Evolutionary conservation across 1,284 basidiomycete species (phyloP), one percentile per base, ranked within the genome.

Genomic region (Erythrobasidium hasegawianum): DNA sequence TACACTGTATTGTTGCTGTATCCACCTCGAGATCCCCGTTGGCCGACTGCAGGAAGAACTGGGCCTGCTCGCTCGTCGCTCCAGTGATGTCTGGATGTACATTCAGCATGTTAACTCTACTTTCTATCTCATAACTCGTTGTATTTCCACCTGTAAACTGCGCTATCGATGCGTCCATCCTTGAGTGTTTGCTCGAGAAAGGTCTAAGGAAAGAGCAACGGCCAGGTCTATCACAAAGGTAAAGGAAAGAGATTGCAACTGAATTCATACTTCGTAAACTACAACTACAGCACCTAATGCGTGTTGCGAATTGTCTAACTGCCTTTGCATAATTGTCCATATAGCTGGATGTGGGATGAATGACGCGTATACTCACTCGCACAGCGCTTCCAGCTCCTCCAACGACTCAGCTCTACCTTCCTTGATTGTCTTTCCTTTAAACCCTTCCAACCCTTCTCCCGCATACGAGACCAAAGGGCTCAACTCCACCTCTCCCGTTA

Each of bases 391-490:
- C 29, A 73, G 57, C 27, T 75, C 74, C 22, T 73, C 72, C 33
- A 76, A 57, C 39, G 68, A 60, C 41, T 74, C 68, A 27, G 78
- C 70, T 14, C 75, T 75, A 75, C 83, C 87, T 59, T 81, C 81
- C 22, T 73, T 59, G 76, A 91, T 87, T 26, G 79, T 84, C 81
- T 87, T 88, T 47, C 92, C 94, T 75, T 85, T 86, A 68, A 90
- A 83, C 59, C 77, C 79, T 73, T 89, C 87, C 65, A 99, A 80
- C 0, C 91, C 93, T 77, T 98, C 96, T 33, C 96, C 96, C 10
- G 87, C 87, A 73, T 97, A 97, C 71, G 85, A 88, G 59, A 92
- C 85, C 9, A 87, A 80, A 7, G 95, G 92, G n/a, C 87, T 89
- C 62, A 97, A 80, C 78, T 98, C 94, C 68, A 97, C 87, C 77